Evolutionary conservation across 441 rosid species (phyloP).

Genomic region (Erodium moschatum): DNA sequence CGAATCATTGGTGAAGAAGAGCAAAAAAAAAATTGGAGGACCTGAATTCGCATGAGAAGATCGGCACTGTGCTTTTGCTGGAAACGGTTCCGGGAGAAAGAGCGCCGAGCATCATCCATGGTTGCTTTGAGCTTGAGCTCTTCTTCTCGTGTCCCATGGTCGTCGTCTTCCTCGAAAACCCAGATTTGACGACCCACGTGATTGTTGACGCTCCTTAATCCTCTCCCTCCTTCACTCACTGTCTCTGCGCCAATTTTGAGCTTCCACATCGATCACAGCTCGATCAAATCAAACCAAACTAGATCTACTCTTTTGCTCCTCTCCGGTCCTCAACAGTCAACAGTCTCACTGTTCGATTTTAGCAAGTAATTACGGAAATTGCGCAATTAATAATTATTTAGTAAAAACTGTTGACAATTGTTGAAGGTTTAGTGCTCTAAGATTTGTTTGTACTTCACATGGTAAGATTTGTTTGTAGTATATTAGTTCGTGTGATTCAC

Average conservation of each 20-base stretch:
- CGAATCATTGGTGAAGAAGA: neutral
- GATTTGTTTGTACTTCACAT: too few species aligned
- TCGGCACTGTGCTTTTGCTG: slow-evolving; percentile 57
- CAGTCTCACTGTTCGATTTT: too few species aligned
- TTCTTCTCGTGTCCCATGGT: neutral
- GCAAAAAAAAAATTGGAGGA: slow-evolving; percentile 2
- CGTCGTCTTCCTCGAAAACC: neutral
- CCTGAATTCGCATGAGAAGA: slow-evolving; percentile 76
- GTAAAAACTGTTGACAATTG: too few species aligned
- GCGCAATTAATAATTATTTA: too few species aligned
- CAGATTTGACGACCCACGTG: slow-evolving; percentile 9
- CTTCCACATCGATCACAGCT: slow-evolving; percentile 5
- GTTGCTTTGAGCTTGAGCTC: neutral
- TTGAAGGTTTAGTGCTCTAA: too few species aligned
- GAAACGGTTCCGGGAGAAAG: slow-evolving; percentile 42
- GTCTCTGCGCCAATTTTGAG: neutral
- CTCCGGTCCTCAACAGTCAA: too few species aligned
- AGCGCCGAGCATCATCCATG: slow-evolving; percentile 42
- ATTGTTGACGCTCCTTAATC: neutral
- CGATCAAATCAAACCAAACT: neutral
- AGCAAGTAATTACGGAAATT: too few species aligned
- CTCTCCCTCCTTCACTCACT: neutral
- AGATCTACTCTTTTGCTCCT: neutral
- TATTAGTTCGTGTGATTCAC: too few species aligned
- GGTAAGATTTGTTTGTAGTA: too few species aligned